Base-by-base conservation (phyloP, 768 basidiomycete species). In the Pholiota microspora region DNA sequence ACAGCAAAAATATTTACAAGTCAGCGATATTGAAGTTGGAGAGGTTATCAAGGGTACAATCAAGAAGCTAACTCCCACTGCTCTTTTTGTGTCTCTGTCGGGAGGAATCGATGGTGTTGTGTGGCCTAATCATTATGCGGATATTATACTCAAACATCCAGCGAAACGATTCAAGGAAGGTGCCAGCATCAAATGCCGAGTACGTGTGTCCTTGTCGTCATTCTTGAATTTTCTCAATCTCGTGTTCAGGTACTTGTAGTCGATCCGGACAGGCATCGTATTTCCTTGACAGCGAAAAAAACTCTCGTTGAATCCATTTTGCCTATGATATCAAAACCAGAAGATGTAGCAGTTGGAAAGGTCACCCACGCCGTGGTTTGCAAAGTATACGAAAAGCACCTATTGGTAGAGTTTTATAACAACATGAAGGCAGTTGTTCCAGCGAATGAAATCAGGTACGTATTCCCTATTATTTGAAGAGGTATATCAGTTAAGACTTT, bases 51-150 rank as follows among this genome's bases (percentile, higher is more conserved):
- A 89, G 71, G 94, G 91, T 5, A 92, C 86, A 0, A 83, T 99
- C 58, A 95, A 92, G 73, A 86, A 82, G 57, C 77, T 99, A 46
- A 87, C 87, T 2, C 87, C 91, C 54, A 78, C 82, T 29, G 88
- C 83, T 0, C 72, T 99, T 32, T 96, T 97, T 64, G 84, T 98
- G 36, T 85, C 90, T 25, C 76, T 98, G 52, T 84, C 88, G 4
- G 93, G 92, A 4, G 91, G 82, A 56, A 85, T 98, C 28, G 93
- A 97, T 64, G 97, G 92, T 25, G 88, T 97, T 24, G 78, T 98
- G 18, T 97, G 92, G 90, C 94, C 95, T 0, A 82, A 85, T 57
- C 97, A 98, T 67, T 97, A 91, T 67, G 94, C 97, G 9, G 97
- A 99, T 68, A 94, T 98, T 63, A 67, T 75, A n/a, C 78, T 98